phyloP scores from a whole-genome alignment of 2,329 filamentous ascomycete species.

The Nemania sp. region DNA sequence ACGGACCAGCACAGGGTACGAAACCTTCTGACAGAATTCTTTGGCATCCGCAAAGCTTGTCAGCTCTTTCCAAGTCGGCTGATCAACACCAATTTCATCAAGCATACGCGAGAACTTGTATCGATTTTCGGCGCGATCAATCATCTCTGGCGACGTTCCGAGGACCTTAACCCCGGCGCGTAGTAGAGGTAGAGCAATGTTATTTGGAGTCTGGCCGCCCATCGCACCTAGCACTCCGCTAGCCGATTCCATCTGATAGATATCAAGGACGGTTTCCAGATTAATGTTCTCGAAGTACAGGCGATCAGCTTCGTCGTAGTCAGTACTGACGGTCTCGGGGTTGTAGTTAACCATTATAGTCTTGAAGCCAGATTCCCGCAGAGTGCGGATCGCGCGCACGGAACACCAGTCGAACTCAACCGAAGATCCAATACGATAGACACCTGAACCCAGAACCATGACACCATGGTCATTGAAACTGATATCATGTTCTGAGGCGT shows the following conservation, averaged over 20 bases:
- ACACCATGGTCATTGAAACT: slow-evolving; percentile 88
- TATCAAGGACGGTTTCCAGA: slow-evolving; percentile 89
- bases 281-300: slow-evolving; percentile 98
- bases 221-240: slow-evolving; percentile 92
- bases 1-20: slow-evolving; percentile 93
- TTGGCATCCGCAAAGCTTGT: slow-evolving; percentile 93
- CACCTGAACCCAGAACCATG: slow-evolving; percentile 96
- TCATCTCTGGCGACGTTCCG: slow-evolving; percentile 98
- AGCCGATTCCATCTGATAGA: slow-evolving; percentile 87
- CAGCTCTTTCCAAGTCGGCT: slow-evolving; percentile 97
- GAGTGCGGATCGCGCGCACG: slow-evolving; percentile 90
- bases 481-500: slow-evolving; percentile 87
- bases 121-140: slow-evolving; percentile 95
- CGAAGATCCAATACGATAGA: slow-evolving; percentile 96
- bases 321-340: slow-evolving; percentile 88
- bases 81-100: slow-evolving; percentile 92
- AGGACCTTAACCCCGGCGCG: slow-evolving; percentile 91
- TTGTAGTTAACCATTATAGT: slow-evolving; percentile 89
- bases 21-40: slow-evolving; percentile 86
- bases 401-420: slow-evolving; percentile 99
- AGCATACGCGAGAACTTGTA: slow-evolving; percentile 99
- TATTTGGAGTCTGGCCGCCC: slow-evolving; percentile 98
- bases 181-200: slow-evolving; percentile 91
- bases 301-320: slow-evolving; percentile 93
- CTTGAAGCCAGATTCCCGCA: slow-evolving; percentile 86